Base-by-base conservation (phyloP, 495 filamentous ascomycete genomes). In the Penicillium cosmopolitanum region DNA sequence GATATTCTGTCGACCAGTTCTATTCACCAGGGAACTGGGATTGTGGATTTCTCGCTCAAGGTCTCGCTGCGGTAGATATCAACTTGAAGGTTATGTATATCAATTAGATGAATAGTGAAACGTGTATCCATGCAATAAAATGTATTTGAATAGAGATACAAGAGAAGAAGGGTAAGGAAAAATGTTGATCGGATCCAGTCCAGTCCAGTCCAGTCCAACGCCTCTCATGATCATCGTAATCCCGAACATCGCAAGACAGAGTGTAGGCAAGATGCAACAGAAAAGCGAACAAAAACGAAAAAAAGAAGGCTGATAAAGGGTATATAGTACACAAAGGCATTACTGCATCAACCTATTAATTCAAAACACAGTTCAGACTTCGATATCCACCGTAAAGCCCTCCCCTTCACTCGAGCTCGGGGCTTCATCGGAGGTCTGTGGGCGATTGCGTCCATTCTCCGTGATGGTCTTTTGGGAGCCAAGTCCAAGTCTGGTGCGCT, bases 1-100 rank as follows among this genome's bases (percentile, higher is more conserved):
- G 95, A 98, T 78, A 90, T 98, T 63, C 83, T 97, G 61, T 96
- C 91, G 21, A 96, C 93, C 31, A 97, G 94, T 67, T 92, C 91
- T 42, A 97, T 98, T 63, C 95, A 98, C 71, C 95, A 98, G 78
- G 94, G 96, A 2, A 91, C 92, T 5, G 82, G 85, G 43, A 93
- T 96, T 73, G 86, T 98, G 42, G 95, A 98, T 70, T 97, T 96
- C 69, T 97, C 93, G 7, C 81, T 98, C 43, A 98, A 98, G 82
- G 92, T 98, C 53, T 79, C 75, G 16, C 53, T 79, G 63, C 70
- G 73, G 48, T 75, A 64, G 56, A 13, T 47, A 7, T 8, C 8
- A n/a, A n/a, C n/a, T n/a, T n/a, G 19, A 7, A 2, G 25, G 11
- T 13, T 42, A 16, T 50, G 51, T 66, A 53, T 61, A 53, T 60